phyloP scores from a whole-genome alignment of 257 asterid genomes.

The Linaria vulgaris region DNA sequence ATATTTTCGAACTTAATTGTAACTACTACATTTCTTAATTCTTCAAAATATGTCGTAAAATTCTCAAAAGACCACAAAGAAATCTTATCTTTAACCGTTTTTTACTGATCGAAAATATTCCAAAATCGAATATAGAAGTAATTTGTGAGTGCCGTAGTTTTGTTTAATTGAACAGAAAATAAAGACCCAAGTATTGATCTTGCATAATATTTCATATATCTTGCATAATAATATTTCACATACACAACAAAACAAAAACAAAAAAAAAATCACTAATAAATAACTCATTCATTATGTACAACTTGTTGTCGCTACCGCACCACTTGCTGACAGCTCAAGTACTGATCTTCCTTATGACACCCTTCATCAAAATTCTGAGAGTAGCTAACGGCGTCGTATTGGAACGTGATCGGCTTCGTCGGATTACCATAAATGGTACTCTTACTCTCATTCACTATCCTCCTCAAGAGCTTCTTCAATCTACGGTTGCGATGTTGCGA shows the following conservation, averaged over 20 bases:
- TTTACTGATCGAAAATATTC: too few species aligned
- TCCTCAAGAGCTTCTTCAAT: conserved; percentile 44
- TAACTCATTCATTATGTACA: conserved; percentile 18
- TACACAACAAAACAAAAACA: not conserved
- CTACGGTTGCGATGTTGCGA: conserved; percentile 26
- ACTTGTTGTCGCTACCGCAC: conserved; percentile 23
- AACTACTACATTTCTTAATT: too few species aligned
- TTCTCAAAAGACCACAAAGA: too few species aligned
- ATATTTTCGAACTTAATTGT: too few species aligned
- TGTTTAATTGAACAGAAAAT: too few species aligned
- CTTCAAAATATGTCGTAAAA: too few species aligned
- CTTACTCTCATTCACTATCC: conserved; percentile 48
- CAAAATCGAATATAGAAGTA: too few species aligned
- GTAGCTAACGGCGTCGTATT: conserved; percentile 61
- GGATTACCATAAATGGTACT: conserved; percentile 37
- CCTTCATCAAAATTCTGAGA: conserved; percentile 72
- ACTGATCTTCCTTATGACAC: conserved; percentile 41
- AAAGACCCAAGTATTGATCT: too few species aligned
- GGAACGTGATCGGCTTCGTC: conserved; percentile 35
- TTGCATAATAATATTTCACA: too few species aligned
- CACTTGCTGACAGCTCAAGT: conserved; percentile 27
- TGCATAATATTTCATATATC: too few species aligned
- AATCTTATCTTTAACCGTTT: too few species aligned
- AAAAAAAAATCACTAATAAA: not conserved
- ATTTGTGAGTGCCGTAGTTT: too few species aligned